phyloP scores from a whole-genome alignment of 202 grass and related monocot genomes.

The Panicum virgatum region DNA sequence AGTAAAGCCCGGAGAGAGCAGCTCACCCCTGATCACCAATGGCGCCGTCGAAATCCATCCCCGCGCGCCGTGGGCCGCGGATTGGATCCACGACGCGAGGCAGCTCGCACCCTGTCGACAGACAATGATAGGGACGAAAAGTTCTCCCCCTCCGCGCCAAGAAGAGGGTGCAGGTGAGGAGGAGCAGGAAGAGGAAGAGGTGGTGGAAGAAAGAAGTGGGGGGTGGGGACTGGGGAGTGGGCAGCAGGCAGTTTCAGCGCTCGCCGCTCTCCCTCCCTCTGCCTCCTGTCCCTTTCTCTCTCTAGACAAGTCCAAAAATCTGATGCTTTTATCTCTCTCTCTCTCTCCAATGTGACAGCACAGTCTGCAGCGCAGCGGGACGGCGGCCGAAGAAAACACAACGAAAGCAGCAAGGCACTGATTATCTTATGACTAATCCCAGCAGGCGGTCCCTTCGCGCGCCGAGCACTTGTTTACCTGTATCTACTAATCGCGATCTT shows the following conservation, averaged over 20 bases:
- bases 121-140: neutral
- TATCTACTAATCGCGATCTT: neutral
- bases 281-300: neutral
- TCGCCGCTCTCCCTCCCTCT: neutral
- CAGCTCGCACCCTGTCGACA: neutral
- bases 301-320: slow-evolving; percentile 16
- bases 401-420: neutral
- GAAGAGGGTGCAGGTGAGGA: neutral
- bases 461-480: neutral
- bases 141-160: neutral
- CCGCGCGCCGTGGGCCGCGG: neutral
- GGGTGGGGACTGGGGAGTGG: neutral
- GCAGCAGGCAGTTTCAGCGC: slow-evolving; percentile 28
- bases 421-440: slow-evolving; percentile 41
- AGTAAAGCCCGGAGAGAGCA: slow-evolving; percentile 5
- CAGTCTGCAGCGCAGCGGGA: slow-evolving; percentile 17
- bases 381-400: slow-evolving; percentile 32
- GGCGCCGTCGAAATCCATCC: slow-evolving; percentile 52
- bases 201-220: neutral
- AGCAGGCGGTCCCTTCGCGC: neutral
- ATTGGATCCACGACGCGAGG: slow-evolving; percentile 24
- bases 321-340: neutral
- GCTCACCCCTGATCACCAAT: slow-evolving; percentile 59
- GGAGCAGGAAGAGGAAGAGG: neutral
- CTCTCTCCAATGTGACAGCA: slow-evolving; percentile 36